These are phyloP conservation scores for Yamadazyma diospyri DNA, from an alignment of 1,139 yeast species.

Conservation along the genomic window DNA sequence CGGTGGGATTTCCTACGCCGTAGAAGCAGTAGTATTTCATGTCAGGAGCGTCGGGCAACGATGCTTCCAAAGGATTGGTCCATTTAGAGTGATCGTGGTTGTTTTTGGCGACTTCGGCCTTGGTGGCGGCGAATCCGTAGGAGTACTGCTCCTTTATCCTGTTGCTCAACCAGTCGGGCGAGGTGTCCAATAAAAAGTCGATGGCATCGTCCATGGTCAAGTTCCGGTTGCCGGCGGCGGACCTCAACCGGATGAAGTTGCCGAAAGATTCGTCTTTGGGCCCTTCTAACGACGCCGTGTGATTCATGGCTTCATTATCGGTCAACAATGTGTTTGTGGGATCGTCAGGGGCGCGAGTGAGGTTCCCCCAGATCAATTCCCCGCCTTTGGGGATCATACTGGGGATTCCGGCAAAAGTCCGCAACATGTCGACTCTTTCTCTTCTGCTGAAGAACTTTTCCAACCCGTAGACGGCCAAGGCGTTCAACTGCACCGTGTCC, in stretches of 20 bases:
- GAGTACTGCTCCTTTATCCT: conserved; percentile 72
- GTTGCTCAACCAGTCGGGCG: conserved; percentile 74
- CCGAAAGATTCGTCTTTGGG: conserved; percentile 57
- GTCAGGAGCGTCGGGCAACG: conserved; percentile 90
- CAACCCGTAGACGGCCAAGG: conserved; percentile 88
- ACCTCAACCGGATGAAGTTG: conserved; percentile 65
- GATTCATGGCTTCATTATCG: conserved; percentile 18
- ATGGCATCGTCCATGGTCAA: conserved; percentile 66
- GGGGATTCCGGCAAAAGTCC: conserved; percentile 90
- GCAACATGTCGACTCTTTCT: conserved; percentile 81
- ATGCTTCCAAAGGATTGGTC: conserved; percentile 89
- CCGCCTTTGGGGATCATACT: conserved; percentile 98
- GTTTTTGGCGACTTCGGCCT: conserved; percentile 57
- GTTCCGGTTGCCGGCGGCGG: conserved; percentile 31
- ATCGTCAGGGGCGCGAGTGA: conserved; percentile 60
- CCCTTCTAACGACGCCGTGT: conserved; percentile 16
- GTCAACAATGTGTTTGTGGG: conserved; percentile 32
- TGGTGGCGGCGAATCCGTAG: conserved; percentile 65
- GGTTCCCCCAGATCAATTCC: conserved; percentile 78
- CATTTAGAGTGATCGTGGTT: conserved; percentile 73
- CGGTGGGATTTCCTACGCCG: conserved; percentile 95
- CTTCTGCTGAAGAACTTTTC: conserved; percentile 89
- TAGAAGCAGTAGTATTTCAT: conserved; percentile 86
- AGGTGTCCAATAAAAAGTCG: conserved; percentile 55
- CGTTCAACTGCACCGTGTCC: conserved; percentile 91